Evolutionary conservation across 345 rosid genomes (phyloP), one percentile per base, ranked within the genome.

Genomic region (Sonneratia caseolaris): DNA sequence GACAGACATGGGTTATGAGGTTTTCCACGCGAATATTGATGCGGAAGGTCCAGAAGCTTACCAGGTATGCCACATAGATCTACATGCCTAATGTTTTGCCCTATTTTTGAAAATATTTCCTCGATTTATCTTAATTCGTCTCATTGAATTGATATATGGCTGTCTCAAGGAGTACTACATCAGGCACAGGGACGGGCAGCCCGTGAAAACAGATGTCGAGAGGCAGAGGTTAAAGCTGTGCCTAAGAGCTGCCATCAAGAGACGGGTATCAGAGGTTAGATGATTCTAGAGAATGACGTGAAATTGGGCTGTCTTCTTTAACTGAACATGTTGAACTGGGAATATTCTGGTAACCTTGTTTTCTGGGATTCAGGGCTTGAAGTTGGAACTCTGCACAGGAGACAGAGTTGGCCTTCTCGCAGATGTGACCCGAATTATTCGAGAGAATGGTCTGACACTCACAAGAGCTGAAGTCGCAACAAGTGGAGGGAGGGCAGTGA

Each of bases 1-100:
- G 81, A 91, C 96, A 11, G 98, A 94, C 78, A 90, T 94, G 98
- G 86, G 88, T 35, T 94, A 94, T 79, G 95, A 88, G 11, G 97
- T 89, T 68, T 91, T 85, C 75, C 97, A 91, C 70, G 97, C 91
- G 9, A 89, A 85, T 27, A 82, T 91, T 76, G 91, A 79, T 72
- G 88, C 87, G 10, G 87, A 81, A 45, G 86, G 93, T 8, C 87
- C 90, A 32, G 90, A 86, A 68, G 93, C 93, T 53, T 86, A 74
- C 82, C 97, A 91, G 94, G 97, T 89, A 72, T 38, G 4, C 45
- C 13, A 42, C 45, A 42, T 42, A 42, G 45, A 10, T 4, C 66
- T 35, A 4, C 5, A 62, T 27, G 14, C 38, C 6, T 22, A 24
- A 7, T 59, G 22, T 18, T 53, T 53, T 19, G 22, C 8, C 32